A percentile compares a stretch with the other conserved stretches of the same genome.
These are phyloP conservation scores for Oryza meyeriana DNA, from an alignment of 176 grass and related monocot species.

Conservation along the genomic window DNA sequence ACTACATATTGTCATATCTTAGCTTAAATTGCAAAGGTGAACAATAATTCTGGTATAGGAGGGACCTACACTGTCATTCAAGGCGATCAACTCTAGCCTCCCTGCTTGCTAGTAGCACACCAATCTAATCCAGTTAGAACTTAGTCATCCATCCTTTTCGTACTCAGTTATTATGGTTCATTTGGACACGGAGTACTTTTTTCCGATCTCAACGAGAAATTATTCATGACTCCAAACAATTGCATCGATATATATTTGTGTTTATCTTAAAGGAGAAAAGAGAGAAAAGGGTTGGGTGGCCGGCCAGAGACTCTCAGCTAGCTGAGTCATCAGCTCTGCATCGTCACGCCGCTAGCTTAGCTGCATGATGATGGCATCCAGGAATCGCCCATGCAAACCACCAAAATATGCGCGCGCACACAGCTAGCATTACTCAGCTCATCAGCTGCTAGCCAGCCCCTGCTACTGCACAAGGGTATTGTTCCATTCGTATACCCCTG, in stretches of 20 bases:
- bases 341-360: neutral
- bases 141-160: neutral
- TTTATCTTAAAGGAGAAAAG: neutral
- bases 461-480: neutral
- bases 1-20: neutral
- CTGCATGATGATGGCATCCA: neutral
- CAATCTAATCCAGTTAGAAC: neutral
- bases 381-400: constrained; percentile 9
- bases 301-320: neutral
- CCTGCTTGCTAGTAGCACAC: neutral
- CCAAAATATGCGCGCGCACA: neutral
- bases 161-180: neutral
- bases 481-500: neutral
- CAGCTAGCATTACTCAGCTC: neutral
- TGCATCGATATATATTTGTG: neutral
- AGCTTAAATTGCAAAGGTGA: neutral
- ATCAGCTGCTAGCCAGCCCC: neutral
- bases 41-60: neutral
- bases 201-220: neutral
- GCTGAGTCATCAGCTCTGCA: neutral
- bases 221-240: neutral
- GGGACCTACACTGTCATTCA: neutral
- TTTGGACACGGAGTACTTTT: neutral
- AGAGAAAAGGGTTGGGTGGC: neutral
- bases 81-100: neutral